phyloP scores from a whole-genome alignment of 140 eudicot species.

The Senecio squalidus region DNA sequence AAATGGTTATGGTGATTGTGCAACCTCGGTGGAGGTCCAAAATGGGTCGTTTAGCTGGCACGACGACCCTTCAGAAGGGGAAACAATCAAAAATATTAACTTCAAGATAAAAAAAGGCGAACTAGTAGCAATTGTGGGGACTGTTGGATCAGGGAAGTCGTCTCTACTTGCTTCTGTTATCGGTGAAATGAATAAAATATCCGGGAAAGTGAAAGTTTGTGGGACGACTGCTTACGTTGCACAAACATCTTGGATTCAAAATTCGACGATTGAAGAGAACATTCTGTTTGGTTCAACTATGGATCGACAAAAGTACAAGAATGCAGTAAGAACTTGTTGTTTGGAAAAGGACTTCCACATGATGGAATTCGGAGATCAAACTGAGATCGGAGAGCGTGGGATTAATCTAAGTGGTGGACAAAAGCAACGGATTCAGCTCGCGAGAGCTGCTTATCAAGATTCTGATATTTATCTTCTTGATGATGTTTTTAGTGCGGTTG shows the following conservation, averaged over 20 bases:
- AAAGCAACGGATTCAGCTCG: slow-evolving; percentile 85
- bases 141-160: slow-evolving; percentile 93
- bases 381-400: slow-evolving; percentile 91
- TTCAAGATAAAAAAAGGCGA: slow-evolving; percentile 68
- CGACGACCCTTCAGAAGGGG: slow-evolving; percentile 41
- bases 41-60: slow-evolving; percentile 67
- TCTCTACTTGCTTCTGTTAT: slow-evolving; percentile 68
- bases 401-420: slow-evolving; percentile 92
- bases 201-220: slow-evolving; percentile 58
- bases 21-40: slow-evolving; percentile 44
- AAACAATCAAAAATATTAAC: slow-evolving; percentile 30
- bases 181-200: slow-evolving; percentile 70
- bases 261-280: slow-evolving; percentile 68
- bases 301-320: slow-evolving; percentile 39
- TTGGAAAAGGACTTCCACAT: slow-evolving; percentile 66
- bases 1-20: slow-evolving; percentile 18
- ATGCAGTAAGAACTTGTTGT: slow-evolving; percentile 54
- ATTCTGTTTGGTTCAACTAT: slow-evolving; percentile 67
- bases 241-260: slow-evolving; percentile 88
- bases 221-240: slow-evolving; percentile 84
- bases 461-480: slow-evolving; percentile 79
- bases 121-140: slow-evolving; percentile 80
- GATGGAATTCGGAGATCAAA: slow-evolving; percentile 77
- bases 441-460: slow-evolving; percentile 82
- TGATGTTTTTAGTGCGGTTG: slow-evolving; percentile 84